Evolutionary conservation across 2,329 filamentous ascomycete species (phyloP).

Genomic region (Cladorrhinum sp.): DNA sequence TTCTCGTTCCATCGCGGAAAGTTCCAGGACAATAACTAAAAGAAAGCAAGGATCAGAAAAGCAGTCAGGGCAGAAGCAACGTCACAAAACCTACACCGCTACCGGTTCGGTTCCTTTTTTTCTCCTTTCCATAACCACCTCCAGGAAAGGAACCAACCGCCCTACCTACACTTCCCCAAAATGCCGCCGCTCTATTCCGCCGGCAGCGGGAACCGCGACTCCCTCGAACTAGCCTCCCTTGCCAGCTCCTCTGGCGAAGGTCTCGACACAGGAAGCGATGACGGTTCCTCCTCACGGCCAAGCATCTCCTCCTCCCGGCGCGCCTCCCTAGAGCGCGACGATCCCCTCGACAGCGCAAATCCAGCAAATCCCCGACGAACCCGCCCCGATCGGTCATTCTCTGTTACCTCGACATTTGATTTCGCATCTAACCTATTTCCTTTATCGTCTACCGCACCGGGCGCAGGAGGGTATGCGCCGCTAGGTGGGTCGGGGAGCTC

Average conservation of each 20-base stretch:
- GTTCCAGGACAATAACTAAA: background rate
- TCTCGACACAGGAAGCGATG: slow-evolving; percentile 60
- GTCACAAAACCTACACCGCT: background rate
- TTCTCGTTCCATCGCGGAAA: background rate
- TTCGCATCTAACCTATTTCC: slow-evolving; percentile 93
- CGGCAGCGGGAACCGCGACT: slow-evolving; percentile 68
- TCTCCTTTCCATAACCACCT: background rate
- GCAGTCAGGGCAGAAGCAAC: background rate
- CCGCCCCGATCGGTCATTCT: slow-evolving; percentile 67
- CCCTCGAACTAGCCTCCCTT: slow-evolving; percentile 91
- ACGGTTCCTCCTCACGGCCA: slow-evolving; percentile 65
- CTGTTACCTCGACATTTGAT: slow-evolving; percentile 89
- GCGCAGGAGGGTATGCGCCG: slow-evolving; percentile 73
- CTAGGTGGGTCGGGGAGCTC: slow-evolving; percentile 62
- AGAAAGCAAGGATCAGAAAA: background rate
- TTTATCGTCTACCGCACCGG: slow-evolving; percentile 73
- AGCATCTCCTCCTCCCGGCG: slow-evolving; percentile 89
- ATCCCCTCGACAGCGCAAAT: slow-evolving; percentile 67
- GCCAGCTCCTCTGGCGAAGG: slow-evolving; percentile 69
- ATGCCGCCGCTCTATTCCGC: slow-evolving; percentile 45
- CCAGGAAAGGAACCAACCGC: background rate
- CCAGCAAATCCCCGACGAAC: slow-evolving; percentile 44
- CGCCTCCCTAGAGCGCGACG: slow-evolving; percentile 82
- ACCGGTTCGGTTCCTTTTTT: background rate
- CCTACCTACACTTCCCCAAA: slow-evolving; percentile 5